These are phyloP conservation scores for Chalciporus chontae DNA, from an alignment of 768 basidiomycete species.

Conservation along the genomic window DNA sequence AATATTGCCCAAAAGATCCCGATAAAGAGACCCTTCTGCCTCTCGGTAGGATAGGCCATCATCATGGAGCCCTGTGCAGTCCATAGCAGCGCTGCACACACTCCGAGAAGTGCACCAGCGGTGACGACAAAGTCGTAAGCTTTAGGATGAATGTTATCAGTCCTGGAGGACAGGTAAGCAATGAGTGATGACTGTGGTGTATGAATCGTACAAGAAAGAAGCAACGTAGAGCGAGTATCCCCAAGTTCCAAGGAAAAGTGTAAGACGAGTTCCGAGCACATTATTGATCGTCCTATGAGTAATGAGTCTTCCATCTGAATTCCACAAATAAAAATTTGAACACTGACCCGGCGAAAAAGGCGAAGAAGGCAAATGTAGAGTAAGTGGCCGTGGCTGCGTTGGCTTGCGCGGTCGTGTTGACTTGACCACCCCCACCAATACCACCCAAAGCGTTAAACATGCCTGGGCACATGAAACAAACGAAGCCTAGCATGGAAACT, in stretches of 20 bases:
- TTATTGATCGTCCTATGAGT: slow-evolving; percentile 69
- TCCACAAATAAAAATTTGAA: not conserved
- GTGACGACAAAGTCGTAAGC: slow-evolving; percentile 64
- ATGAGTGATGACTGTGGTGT: not conserved
- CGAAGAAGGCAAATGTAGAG: slow-evolving; percentile 54
- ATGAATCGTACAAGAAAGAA: slow-evolving; percentile 56
- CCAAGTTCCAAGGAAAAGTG: slow-evolving; percentile 67
- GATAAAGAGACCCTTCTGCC: slow-evolving; percentile 73
- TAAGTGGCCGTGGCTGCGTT: slow-evolving; percentile 72
- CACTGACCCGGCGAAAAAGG: slow-evolving; percentile 70
- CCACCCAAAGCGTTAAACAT: slow-evolving; percentile 80
- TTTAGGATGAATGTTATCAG: slow-evolving; percentile 62
- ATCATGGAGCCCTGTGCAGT: slow-evolving; percentile 84
- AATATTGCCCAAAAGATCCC: slow-evolving; percentile 84
- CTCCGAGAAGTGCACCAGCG: slow-evolving; percentile 68
- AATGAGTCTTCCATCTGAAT: not conserved
- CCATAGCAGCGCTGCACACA: slow-evolving; percentile 74
- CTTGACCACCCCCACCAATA: slow-evolving; percentile 74
- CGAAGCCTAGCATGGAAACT: slow-evolving; percentile 61
- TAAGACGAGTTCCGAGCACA: slow-evolving; percentile 68
- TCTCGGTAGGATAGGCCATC: slow-evolving; percentile 79
- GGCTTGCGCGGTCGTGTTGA: slow-evolving; percentile 60
- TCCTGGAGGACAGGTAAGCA: slow-evolving; percentile 36
- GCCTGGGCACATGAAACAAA: slow-evolving; percentile 59
- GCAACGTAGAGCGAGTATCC: slow-evolving; percentile 79